Base-by-base conservation (phyloP, 768 basidiomycete genomes). In the Chlorophyllum brunneum region DNA sequence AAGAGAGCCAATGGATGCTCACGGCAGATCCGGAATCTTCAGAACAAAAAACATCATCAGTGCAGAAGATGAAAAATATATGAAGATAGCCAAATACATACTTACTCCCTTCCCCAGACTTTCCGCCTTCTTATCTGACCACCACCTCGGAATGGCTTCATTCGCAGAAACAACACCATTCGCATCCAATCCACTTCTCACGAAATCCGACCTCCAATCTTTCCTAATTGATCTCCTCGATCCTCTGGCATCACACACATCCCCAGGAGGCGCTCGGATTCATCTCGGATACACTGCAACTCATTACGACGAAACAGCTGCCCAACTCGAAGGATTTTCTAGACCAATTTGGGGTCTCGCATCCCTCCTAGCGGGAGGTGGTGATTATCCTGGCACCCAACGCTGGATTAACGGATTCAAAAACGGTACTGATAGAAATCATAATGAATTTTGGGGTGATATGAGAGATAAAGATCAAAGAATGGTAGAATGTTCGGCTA, bases 401-500 rank as follows among this genome's bases (percentile, higher is more conserved):
- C 68, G 85, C 38, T 89, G 86, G 86, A 66, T 82, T 4, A 65
- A 73, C 45, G 88, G 88, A 2, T 79, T 89, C 56, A 74, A 73
- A 23, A 81, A 74, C 57, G 87, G 87, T 1, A 86, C 84, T n/a
- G 73, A 91, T 63, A 84, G 85, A 0, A 64, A 71, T 4, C 74
- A 76, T 47, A 72, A 75, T 2, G 88, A 89, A 67, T 88, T 85
- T 65, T 91, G 87, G 87, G 87, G 86, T 2, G 67, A 78, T 54
- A 87, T 87, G 75, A 75, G 79, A 51, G 79, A 85, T 60, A 85
- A 81, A 64, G 87, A 88, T 65, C 86, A 89, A 65, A 69, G 87
- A 34, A 91, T 89, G 88, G 88, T 89, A 1, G 88, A 88, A 64
- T 88, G 86, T 68, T 83, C 83, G 51, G 81, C 86, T 2, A 82